These are phyloP conservation scores for Solanum okadae DNA, from an alignment of 257 asterid genomes.

Conservation along the genomic window DNA sequence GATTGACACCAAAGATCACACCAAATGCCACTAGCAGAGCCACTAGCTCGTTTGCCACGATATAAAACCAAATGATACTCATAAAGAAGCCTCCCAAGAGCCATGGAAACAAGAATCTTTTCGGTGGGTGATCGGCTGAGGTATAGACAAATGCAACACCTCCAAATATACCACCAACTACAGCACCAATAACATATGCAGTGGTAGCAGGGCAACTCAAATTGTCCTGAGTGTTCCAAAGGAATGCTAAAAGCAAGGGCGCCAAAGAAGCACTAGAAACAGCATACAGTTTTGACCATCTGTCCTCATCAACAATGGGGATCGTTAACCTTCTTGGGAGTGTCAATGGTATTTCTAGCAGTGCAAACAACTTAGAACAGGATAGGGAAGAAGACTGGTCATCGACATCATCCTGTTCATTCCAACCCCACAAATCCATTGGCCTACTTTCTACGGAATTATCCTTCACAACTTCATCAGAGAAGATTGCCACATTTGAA, in stretches of 20 bases:
- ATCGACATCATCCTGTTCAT: constrained; percentile 17
- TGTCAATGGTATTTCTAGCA: constrained; percentile 48
- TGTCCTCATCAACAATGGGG: constrained; percentile 64
- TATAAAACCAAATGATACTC: constrained; percentile 82
- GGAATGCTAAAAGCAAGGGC: constrained; percentile 45
- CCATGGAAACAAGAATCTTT: constrained; percentile 44
- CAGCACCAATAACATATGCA: constrained; percentile 17
- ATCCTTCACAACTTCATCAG: constrained; percentile 28
- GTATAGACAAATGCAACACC: constrained; percentile 38
- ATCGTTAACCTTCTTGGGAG: constrained; percentile 60
- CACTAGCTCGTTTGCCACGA: constrained; percentile 72
- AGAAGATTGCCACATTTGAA: constrained; percentile 41
- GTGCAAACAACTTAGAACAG: constrained; percentile 36
- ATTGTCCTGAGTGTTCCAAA: constrained; percentile 30
- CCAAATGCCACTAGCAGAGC: constrained; percentile 55
- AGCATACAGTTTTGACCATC: constrained; percentile 65
- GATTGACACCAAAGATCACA: constrained; percentile 38
- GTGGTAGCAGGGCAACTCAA: neutral
- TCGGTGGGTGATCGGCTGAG: constrained; percentile 40
- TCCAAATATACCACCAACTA: constrained; percentile 35
- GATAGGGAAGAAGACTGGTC: constrained; percentile 13
- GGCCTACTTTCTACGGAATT: constrained; percentile 6
- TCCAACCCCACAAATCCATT: constrained; percentile 58
- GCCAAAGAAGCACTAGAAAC: constrained; percentile 55
- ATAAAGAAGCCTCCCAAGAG: constrained; percentile 68